Conservation (phyloP, 1,284 basidiomycete genomes). For the Austroboletus novae-zelandiae region DNA sequence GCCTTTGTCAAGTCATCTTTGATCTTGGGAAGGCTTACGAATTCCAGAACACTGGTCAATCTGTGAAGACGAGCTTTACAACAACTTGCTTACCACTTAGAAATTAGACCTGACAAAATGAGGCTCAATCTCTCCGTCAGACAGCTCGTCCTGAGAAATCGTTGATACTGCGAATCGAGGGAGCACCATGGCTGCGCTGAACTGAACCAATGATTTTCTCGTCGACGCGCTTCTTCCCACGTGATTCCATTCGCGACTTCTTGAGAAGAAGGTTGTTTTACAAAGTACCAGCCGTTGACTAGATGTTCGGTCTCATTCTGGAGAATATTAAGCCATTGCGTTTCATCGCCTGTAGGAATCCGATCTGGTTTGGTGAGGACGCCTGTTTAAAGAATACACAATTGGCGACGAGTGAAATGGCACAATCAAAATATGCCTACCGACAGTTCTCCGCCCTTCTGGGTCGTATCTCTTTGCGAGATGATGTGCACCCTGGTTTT, state of each 20-base stretch:
- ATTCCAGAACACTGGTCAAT: not conserved
- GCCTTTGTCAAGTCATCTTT: constrained; percentile 47
- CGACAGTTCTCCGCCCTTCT: constrained; percentile 12
- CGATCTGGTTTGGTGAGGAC: constrained; percentile 83
- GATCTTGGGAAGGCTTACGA: constrained; percentile 58
- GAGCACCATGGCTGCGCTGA: constrained; percentile 53
- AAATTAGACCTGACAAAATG: constrained; percentile 57
- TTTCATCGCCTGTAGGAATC: constrained; percentile 61
- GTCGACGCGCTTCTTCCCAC: constrained; percentile 56
- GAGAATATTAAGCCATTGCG: constrained; percentile 62
- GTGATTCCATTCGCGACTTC: constrained; percentile 54
- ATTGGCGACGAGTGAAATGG: no score
- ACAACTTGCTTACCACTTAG: constrained; percentile 43
- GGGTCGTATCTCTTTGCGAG: constrained; percentile 59
- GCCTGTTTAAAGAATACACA: constrained; percentile 39
- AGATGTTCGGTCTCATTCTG: constrained; percentile 55
- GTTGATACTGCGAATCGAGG: constrained; percentile 47
- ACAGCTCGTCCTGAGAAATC: constrained; percentile 52
- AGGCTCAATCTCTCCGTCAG: constrained; percentile 54
- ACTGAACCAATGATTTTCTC: constrained; percentile 70
- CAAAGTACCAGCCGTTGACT: constrained; percentile 68
- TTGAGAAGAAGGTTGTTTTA: constrained; percentile 65
- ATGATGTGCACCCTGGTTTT: constrained; percentile 66
- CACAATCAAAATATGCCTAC: no score
- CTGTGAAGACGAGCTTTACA: not conserved